Conservation (phyloP, 352 stramenopile genomes). For the Phytophthora cryptogea region DNA sequence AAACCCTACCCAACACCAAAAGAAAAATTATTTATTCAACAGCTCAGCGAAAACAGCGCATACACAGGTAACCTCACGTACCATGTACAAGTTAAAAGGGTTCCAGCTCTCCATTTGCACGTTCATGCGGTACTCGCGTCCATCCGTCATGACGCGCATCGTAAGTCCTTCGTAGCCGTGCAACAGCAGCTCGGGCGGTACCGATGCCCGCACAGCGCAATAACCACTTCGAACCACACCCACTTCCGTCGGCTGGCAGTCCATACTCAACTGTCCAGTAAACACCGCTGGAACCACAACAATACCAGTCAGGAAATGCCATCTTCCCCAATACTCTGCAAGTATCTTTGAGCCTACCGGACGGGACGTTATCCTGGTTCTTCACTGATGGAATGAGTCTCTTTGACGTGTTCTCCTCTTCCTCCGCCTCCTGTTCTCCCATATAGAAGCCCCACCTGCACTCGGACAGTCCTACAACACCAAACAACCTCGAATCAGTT, state of each 20-base stretch:
- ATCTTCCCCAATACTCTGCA: not conserved
- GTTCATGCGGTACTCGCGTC: slow-evolving; percentile 85
- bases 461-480: slow-evolving; percentile 56
- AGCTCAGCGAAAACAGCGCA: not conserved
- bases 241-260: slow-evolving; percentile 75
- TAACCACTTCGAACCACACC: slow-evolving; percentile 85
- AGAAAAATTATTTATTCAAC: slow-evolving; percentile 5
- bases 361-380: slow-evolving; percentile 55
- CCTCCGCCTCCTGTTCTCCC: slow-evolving; percentile 9
- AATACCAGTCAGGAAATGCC: slow-evolving; percentile 6
- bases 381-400: slow-evolving; percentile 49
- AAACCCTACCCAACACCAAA: slow-evolving; percentile 54
- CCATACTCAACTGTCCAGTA: slow-evolving; percentile 67
- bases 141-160: slow-evolving; percentile 89
- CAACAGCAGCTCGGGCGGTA: slow-evolving; percentile 58
- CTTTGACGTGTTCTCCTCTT: slow-evolving; percentile 29
- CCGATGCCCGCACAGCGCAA: slow-evolving; percentile 69
- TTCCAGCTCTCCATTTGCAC: slow-evolving; percentile 89
- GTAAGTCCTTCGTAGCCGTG: slow-evolving; percentile 85
- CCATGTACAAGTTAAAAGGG: slow-evolving; percentile 87
- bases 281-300: slow-evolving; percentile 62
- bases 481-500: slow-evolving; percentile 2
- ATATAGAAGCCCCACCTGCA: slow-evolving; percentile 75
- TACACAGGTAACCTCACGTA: slow-evolving; percentile 18
- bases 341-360: slow-evolving; percentile 28